These are phyloP conservation scores for Amanita muscaria DNA, from an alignment of 768 basidiomycete genomes.

Conservation along the genomic window DNA sequence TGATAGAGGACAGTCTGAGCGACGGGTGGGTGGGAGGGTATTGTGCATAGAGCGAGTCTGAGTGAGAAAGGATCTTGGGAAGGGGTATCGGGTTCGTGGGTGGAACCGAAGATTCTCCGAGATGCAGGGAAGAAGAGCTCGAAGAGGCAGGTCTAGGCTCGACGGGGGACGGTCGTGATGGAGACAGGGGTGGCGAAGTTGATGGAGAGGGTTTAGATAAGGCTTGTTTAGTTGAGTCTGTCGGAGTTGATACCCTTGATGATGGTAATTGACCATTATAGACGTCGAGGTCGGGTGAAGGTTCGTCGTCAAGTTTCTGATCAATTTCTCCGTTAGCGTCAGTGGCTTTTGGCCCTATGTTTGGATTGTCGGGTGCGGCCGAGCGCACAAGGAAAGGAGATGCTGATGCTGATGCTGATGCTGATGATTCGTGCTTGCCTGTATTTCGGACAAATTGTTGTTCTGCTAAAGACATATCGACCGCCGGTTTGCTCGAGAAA, in stretches of 20 bases:
- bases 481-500: too few species aligned
- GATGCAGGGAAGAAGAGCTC: not conserved
- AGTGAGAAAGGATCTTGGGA: constrained; percentile 40
- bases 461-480: too few species aligned
- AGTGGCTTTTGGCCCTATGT: too few species aligned
- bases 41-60: constrained; percentile 48
- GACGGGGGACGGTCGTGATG: not conserved
- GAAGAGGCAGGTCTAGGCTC: not conserved
- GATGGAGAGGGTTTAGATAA: not conserved
- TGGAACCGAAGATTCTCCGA: not conserved
- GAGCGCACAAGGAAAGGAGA: too few species aligned
- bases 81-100: constrained; percentile 30
- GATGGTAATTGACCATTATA: not conserved
- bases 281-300: too few species aligned
- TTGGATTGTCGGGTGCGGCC: not conserved
- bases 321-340: too few species aligned
- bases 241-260: not conserved
- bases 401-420: not conserved
- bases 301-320: too few species aligned
- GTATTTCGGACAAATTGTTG: too few species aligned
- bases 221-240: not conserved
- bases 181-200: not conserved
- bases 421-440: too few species aligned
- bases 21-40: constrained; percentile 55
- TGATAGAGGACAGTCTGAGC: constrained; percentile 46